Evolutionary conservation across 148 eudicot genomes (phyloP).

Genomic region (Camellia granthamiana): DNA sequence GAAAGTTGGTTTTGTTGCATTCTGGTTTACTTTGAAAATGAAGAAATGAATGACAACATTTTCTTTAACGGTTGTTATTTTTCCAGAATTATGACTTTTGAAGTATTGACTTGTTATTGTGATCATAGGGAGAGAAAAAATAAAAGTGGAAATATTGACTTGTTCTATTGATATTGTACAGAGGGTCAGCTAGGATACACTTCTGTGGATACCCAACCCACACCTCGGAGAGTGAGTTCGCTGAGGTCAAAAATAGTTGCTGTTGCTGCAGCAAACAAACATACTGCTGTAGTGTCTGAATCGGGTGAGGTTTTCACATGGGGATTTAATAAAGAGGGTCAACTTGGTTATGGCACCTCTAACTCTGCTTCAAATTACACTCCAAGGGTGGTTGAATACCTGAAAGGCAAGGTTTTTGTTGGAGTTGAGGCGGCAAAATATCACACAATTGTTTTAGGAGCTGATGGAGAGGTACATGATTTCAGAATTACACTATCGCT

Average conservation of each 20-base stretch:
- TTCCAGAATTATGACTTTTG: neutral
- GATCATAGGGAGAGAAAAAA: too few relatives aligned
- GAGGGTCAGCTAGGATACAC: constrained; percentile 99
- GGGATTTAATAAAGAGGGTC: constrained; percentile 99
- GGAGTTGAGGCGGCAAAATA: constrained; percentile 78
- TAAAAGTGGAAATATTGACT: neutral
- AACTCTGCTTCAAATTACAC: constrained; percentile 90
- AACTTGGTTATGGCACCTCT: constrained; percentile 99
- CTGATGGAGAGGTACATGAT: constrained; percentile 87
- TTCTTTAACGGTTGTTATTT: neutral
- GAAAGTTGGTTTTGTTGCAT: neutral
- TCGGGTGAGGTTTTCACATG: constrained; percentile 92
- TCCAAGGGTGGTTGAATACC: constrained; percentile 81
- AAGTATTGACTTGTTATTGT: neutral
- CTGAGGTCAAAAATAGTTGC: constrained; percentile 76
- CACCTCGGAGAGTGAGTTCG: constrained; percentile 91
- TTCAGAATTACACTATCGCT: neutral
- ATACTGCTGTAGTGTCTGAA: constrained; percentile 90
- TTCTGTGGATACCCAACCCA: constrained; percentile 93
- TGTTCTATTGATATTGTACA: constrained; percentile 26
- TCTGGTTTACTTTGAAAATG: neutral
- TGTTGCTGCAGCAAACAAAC: constrained; percentile 97
- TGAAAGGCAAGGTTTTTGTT: constrained; percentile 78
- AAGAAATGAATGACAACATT: neutral
- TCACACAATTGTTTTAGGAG: constrained; percentile 86